A percentile compares a stretch with the other conserved stretches of the same genome.
Evolutionary conservation across 2,329 filamentous ascomycete genomes (phyloP).

Genomic region (Trichoderma brevicompactum): DNA sequence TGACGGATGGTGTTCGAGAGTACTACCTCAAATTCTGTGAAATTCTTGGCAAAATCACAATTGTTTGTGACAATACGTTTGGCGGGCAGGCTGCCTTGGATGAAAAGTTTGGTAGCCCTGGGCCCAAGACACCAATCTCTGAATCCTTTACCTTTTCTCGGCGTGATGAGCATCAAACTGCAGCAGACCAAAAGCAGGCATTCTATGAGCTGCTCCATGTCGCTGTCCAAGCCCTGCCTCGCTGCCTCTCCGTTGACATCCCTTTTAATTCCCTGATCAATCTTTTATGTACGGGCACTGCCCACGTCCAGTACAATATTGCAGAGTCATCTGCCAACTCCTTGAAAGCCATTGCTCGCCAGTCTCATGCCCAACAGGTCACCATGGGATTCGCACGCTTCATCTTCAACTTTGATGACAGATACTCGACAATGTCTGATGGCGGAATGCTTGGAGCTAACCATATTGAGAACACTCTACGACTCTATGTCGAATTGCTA

Average conservation of each 20-base stretch:
- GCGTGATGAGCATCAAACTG: slow-evolving; percentile 74
- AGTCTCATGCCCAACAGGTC: slow-evolving; percentile 91
- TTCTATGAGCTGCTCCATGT: slow-evolving; percentile 97
- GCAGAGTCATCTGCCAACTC: slow-evolving; percentile 91
- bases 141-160: slow-evolving; percentile 91
- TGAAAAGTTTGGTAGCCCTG: slow-evolving; percentile 86
- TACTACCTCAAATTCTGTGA: slow-evolving; percentile 93
- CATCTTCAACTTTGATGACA: slow-evolving; percentile 98
- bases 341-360: slow-evolving; percentile 90
- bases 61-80: slow-evolving; percentile 96
- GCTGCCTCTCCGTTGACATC: slow-evolving; percentile 89
- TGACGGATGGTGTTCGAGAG: slow-evolving; percentile 78
- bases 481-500: slow-evolving; percentile 89
- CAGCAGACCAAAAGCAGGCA: slow-evolving; percentile 83
- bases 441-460: slow-evolving; percentile 92
- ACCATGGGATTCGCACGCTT: slow-evolving; percentile 96
- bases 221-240: slow-evolving; percentile 89
- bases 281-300: slow-evolving; percentile 91
- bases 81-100: slow-evolving; percentile 93
- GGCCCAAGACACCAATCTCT: slow-evolving; percentile 91
- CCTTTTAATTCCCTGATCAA: slow-evolving; percentile 94
- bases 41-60: slow-evolving; percentile 91
- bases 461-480: slow-evolving; percentile 92
- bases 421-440: slow-evolving; percentile 97
- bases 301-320: slow-evolving; percentile 91